Evolutionary conservation across 352 stramenopile genomes (phyloP).

Genomic region (Saprolegnia diclina): DNA sequence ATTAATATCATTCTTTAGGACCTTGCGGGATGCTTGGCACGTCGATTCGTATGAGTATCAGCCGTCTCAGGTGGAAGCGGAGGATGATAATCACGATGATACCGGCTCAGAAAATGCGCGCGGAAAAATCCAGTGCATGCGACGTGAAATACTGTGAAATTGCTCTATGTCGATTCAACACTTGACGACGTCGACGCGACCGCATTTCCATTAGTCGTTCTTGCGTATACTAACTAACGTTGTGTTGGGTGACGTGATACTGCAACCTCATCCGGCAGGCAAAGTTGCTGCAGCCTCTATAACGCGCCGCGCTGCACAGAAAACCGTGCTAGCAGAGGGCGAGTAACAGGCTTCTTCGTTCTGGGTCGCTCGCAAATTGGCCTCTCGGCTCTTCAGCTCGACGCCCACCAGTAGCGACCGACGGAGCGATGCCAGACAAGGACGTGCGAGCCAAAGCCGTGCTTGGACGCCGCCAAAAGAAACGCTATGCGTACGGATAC

Average conservation of each 20-base stretch:
- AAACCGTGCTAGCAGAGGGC: neutral
- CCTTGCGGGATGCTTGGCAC: no score
- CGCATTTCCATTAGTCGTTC: no score
- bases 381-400: no score
- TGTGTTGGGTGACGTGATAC: neutral
- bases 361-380: neutral
- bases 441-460: no score
- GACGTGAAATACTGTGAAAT: neutral
- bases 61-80: no score
- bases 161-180: neutral
- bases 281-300: neutral
- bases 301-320: neutral
- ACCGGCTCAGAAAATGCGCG: neutral
- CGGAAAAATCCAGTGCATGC: conserved; percentile 6
- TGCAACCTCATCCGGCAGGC: neutral
- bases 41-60: no score
- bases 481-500: neutral
- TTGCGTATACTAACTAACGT: no score
- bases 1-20: no score
- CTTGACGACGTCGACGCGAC: neutral
- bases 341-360: neutral
- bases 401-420: no score
- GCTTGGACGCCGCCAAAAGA: neutral
- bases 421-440: no score
- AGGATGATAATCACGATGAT: neutral